Evolutionary conservation across 2,329 filamentous ascomycete species (phyloP).

Genomic region (Alternaria solani): DNA sequence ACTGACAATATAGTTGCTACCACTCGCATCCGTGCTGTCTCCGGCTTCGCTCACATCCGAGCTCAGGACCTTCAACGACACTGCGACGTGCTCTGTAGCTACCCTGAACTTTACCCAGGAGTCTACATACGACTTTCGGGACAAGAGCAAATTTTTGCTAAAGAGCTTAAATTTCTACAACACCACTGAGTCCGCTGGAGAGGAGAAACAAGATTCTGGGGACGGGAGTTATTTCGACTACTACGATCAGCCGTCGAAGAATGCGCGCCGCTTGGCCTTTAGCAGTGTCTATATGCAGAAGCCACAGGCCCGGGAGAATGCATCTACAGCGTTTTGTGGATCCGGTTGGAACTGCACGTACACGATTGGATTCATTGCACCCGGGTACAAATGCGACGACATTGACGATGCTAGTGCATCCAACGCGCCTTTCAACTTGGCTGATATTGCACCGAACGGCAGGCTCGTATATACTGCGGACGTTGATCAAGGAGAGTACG

Average conservation of each 20-base stretch:
- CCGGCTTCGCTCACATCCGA: constrained; percentile 48
- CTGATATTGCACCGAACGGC: constrained; percentile 43
- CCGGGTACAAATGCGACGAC: constrained; percentile 50
- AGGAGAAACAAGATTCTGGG: constrained; percentile 13
- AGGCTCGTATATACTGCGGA: constrained; percentile 41
- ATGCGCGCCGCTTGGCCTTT: constrained; percentile 40
- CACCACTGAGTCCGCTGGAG: constrained; percentile 40
- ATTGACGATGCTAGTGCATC: constrained; percentile 21
- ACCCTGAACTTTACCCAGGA: constrained; percentile 47
- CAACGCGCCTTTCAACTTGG: constrained; percentile 41
- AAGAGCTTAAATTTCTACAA: constrained; percentile 45
- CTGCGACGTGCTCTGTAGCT: constrained; percentile 38
- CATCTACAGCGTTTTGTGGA: constrained; percentile 40
- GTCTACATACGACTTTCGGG: constrained; percentile 41
- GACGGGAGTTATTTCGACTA: constrained; percentile 44
- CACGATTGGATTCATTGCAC: constrained; percentile 43
- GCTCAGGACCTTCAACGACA: constrained; percentile 22
- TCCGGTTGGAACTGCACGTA: constrained; percentile 48
- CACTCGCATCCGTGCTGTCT: constrained; percentile 49
- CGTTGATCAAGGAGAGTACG: constrained; percentile 45
- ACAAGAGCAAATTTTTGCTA: constrained; percentile 27
- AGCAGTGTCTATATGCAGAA: constrained; percentile 46
- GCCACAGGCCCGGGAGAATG: constrained; percentile 35
- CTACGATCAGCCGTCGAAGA: constrained; percentile 50
- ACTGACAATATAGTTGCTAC: constrained; percentile 40